Percentiles rank a stretch among this genome's conserved stretches.
phyloP scores from a whole-genome alignment of 2,329 filamentous ascomycete species.

The Emericellopsis cladophorae region DNA sequence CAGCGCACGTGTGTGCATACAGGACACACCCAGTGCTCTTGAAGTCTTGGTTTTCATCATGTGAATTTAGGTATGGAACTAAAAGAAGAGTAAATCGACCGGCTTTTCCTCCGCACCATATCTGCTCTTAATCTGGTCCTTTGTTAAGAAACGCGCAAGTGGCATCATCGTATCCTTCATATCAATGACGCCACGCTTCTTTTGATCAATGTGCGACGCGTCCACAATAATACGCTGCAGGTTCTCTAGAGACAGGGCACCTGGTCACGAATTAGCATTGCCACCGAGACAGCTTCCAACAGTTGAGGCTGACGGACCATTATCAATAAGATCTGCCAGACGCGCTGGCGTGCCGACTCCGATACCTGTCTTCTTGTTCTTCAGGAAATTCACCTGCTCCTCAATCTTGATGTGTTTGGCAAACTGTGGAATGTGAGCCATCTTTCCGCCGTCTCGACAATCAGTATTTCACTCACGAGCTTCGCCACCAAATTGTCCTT shows the following conservation, averaged over 20 bases:
- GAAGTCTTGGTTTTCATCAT: too few relatives aligned
- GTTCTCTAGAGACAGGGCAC: conserved; percentile 56
- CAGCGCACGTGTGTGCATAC: too few relatives aligned
- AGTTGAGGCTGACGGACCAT: conserved; percentile 41
- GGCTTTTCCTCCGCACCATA: conserved; percentile 48
- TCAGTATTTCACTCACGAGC: conserved; percentile 33
- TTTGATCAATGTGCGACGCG: conserved; percentile 85
- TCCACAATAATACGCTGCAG: conserved; percentile 77
- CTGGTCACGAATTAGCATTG: conserved; percentile 14
- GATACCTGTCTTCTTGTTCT: conserved; percentile 61
- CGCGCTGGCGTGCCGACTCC: conserved; percentile 83
- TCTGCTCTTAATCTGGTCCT: conserved; percentile 56
- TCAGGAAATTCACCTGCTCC: conserved; percentile 68
- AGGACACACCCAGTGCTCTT: too few relatives aligned
- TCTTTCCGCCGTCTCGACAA: neutral
- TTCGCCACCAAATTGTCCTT: conserved; percentile 75
- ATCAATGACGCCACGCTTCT: conserved; percentile 86
- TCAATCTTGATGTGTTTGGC: conserved; percentile 96
- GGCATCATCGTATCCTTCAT: conserved; percentile 89
- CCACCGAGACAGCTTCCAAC: too few relatives aligned
- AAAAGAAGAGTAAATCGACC: conserved; percentile 55
- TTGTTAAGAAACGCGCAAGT: conserved; percentile 60
- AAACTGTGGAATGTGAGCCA: conserved; percentile 36
- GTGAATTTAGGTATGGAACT: conserved; percentile 9
- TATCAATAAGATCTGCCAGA: conserved; percentile 69